Conservation (phyloP, 1,284 basidiomycete species). For the Cystobasidiaceae sp. region DNA sequence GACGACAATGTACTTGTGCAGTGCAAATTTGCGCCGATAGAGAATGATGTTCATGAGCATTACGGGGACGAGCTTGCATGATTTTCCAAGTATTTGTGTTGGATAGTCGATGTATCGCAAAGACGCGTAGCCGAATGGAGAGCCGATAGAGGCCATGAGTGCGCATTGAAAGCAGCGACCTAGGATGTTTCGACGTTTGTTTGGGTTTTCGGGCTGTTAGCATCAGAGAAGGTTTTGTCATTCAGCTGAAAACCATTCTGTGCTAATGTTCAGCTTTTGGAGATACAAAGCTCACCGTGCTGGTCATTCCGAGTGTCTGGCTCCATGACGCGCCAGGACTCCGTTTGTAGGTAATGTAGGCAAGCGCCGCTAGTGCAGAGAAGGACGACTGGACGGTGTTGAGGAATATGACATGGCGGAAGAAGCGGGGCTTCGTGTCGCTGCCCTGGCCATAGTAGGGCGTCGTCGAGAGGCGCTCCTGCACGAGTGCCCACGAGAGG, state of each 20-base stretch:
- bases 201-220: neutral
- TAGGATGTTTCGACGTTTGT: conserved; percentile 12
- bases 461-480: conserved; percentile 37
- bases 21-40: conserved; percentile 66
- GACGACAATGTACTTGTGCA: conserved; percentile 81
- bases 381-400: conserved; percentile 85
- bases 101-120: conserved; percentile 96
- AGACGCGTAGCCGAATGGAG: conserved; percentile 90
- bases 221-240: neutral
- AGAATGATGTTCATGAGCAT: conserved; percentile 88
- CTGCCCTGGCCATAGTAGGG: conserved; percentile 18
- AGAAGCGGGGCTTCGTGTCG: conserved; percentile 32
- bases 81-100: conserved; percentile 96
- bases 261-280: neutral
- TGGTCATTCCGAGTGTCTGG: conserved; percentile 9
- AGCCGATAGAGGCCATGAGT: conserved; percentile 80
- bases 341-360: conserved; percentile 33
- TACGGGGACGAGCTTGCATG: conserved; percentile 94
- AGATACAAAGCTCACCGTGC: neutral
- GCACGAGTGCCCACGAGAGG: conserved; percentile 42
- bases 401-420: conserved; percentile 66
- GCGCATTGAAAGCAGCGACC: conserved; percentile 48
- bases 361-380: conserved; percentile 36
- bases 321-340: conserved; percentile 6
- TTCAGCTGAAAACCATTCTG: neutral